Percentiles rank a stretch among this genome's conserved stretches.
These are phyloP conservation scores for Fusarium sp. DNA, from an alignment of 2,329 filamentous ascomycete species.

Conservation along the genomic window DNA sequence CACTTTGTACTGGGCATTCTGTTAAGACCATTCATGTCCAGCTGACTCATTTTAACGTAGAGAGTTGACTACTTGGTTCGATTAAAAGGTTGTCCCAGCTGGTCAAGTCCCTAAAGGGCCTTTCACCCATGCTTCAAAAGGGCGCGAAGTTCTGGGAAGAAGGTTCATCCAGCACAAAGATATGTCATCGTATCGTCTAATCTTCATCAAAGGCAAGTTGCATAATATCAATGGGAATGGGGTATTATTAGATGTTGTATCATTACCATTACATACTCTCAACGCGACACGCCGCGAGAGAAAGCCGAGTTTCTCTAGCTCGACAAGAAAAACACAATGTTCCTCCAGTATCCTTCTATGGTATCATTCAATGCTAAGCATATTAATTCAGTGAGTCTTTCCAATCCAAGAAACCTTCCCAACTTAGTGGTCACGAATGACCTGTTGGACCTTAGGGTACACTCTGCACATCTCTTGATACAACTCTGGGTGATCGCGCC, in stretches of 20 bases:
- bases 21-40: neutral
- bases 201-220: neutral
- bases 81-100: constrained; percentile 34
- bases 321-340: neutral
- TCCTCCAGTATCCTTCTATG: constrained; percentile 20
- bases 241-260: constrained; percentile 8
- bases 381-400: neutral
- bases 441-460: constrained; percentile 85
- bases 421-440: constrained; percentile 63
- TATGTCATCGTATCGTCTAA: constrained; percentile 31
- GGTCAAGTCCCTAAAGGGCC: constrained; percentile 46
- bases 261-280: constrained; percentile 3
- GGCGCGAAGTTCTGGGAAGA: constrained; percentile 33
- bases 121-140: constrained; percentile 44
- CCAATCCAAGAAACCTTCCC: fast-evolving
- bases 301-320: neutral
- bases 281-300: neutral
- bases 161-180: constrained; percentile 41
- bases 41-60: neutral
- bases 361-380: constrained; percentile 24
- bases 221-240: neutral
- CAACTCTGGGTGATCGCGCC: constrained; percentile 83
- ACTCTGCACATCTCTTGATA: constrained; percentile 83
- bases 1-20: fast-evolving
- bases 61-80: neutral